Base-by-base conservation (phyloP, 2,329 filamentous ascomycete genomes). In the Trichoderma koningii region DNA sequence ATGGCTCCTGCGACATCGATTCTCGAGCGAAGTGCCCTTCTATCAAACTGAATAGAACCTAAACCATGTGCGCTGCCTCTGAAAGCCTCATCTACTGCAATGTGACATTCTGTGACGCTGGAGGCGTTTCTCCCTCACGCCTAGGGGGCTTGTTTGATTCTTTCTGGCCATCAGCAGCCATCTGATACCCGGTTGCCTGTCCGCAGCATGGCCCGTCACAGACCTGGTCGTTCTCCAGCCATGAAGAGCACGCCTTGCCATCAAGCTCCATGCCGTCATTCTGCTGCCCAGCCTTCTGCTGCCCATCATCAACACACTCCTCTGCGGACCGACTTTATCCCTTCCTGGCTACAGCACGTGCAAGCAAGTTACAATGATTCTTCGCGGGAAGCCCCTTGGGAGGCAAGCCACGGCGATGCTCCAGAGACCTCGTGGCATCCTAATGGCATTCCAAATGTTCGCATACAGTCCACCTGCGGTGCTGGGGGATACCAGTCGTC, bases 261-360 rank as follows among this genome's bases (percentile, higher is more conserved):
- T 26, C 44, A 30, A 26, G 17, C 47, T 30, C 42, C 41, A 15
- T 23, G 61, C 23, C 6, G 23, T 21, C n/a, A 12, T 47, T 23
- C 44, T 26, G n/a, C 42, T 41, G 17, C 34, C 30, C 52, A 9
- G 21, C 19, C 30, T 2, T 44, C 52, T 10, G 48, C 26, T 19
- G 7, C 34, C 19, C 55, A 42, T 34, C 7, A 30, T 21, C 19
- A 44, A 15, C 19, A 42, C 15, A 21, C 42, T 38, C 21, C 15
- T 15, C 55, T 52, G 21, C 63, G 23, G 53, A 28, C 34, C 28
- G 53, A 48, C 34, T 30, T 26, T 48, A 55, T 66, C 38, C 38
- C 48, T 42, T 64, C 61, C 23, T 66, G 61, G 65, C 23, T 64
- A 34, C 45, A 64, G 12, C 65, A 66, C 52, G 42, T 66, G 38